Evolutionary conservation across 306 rosid genomes (phyloP), one percentile per base, ranked within the genome.

Genomic region (Vigna angularis): DNA sequence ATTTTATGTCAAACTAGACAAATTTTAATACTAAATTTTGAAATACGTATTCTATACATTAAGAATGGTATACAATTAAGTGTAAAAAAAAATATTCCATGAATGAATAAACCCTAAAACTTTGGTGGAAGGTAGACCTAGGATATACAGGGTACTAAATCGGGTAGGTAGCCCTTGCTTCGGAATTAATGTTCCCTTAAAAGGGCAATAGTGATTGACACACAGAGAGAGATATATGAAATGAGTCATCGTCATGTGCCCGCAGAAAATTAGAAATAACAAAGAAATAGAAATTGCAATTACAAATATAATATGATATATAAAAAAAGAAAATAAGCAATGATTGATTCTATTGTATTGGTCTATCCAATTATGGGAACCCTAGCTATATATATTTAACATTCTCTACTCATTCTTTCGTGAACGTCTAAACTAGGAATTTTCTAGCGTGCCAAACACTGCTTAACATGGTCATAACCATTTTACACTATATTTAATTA

Each of bases 361-460:
- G 47, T n/a, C 20, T 62, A 61, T 61, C 71, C 50, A 61, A 45
- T 45, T 59, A 61, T 28, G 34, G 57, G 26, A 26, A 59, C 78
- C 47, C 69, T 59, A 59, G 26, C 7, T n/a, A 30, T 45, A 59
- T 16, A 48, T 30, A 34, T 62, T 47, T 48, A 61, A 58, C 38
- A 5, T 26, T 58, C 30, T 45, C 9, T 36, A 6, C 42, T 36
- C 42, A 36, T 36, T 36, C 42, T 36, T 36, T 36, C 42, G 42
- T 36, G 8, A 36, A 4, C 18, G 78, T 74, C 70, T 26, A 4
- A 17, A 11, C 45, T 6, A 24, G 22, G 30, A 61, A 9, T n/a
- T 28, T 59, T 45, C 10, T 38, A 38, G 10, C 10, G 44, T 38
- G 9, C 42, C 42, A 38, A 38, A 38, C 42, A 38, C 42, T 38